Percentiles rank a stretch among this genome's conserved stretches.
Conservation (phyloP, 2,329 filamentous ascomycete species). For the Epichloe coenophiala region DNA sequence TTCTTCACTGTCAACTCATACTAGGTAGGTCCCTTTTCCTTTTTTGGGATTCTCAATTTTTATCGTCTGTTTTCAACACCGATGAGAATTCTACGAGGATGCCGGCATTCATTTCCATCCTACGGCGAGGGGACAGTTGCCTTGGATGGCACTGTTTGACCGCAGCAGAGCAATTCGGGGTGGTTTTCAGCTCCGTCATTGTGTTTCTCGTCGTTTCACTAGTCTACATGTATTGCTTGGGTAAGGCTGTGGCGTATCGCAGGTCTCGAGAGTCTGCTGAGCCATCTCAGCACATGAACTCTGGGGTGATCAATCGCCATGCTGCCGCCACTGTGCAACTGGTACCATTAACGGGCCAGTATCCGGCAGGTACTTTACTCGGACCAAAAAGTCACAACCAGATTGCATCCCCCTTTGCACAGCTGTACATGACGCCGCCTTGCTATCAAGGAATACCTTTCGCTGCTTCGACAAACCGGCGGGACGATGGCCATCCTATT, state of each 20-base stretch:
- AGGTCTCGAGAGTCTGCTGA: not conserved
- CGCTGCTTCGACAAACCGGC: not conserved
- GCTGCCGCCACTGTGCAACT: not conserved
- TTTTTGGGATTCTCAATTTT: too few relatives aligned
- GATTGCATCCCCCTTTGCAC: not conserved
- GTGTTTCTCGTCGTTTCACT: slow-evolving; percentile 16
- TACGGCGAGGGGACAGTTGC: slow-evolving; percentile 9
- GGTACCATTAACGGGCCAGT: not conserved
- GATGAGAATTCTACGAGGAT: not conserved
- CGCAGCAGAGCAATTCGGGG: slow-evolving; percentile 22
- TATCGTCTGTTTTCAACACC: too few relatives aligned
- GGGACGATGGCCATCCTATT: not conserved
- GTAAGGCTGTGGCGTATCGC: slow-evolving; percentile 8
- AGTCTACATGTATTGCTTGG: slow-evolving; percentile 22
- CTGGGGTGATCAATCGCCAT: not conserved
- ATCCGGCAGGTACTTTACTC: not conserved
- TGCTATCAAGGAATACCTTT: not conserved
- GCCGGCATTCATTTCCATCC: not conserved
- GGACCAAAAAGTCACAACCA: not conserved
- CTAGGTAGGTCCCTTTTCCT: too few relatives aligned
- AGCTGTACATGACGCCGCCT: not conserved
- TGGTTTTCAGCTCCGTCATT: slow-evolving; percentile 24
- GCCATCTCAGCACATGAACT: not conserved
- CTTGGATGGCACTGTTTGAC: slow-evolving; percentile 27
- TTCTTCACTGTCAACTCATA: not conserved